A percentile compares a stretch with the other conserved stretches of the same genome.
These are phyloP conservation scores for Cucumis sativus DNA, from an alignment of 306 rosid genomes.

Conservation along the genomic window Cucumber_9930_V3 NC_026657.2:20799501-20800000, in stretches of 20 bases:
- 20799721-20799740: background rate
- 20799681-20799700: background rate
- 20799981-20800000: constrained; percentile 1
- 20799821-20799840: background rate
- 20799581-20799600: background rate
- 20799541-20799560: background rate
- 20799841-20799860: background rate
- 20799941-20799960: background rate
- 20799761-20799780: background rate
- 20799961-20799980: background rate
- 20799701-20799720: background rate
- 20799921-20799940: background rate
- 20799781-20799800: background rate
- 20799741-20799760: background rate
- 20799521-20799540: background rate
- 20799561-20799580: background rate
- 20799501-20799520: background rate
- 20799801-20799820: background rate
- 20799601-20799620: background rate
- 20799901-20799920: background rate
- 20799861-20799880: background rate
- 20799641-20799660: background rate
- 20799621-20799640: background rate
- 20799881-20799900: background rate
- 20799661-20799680: background rate